These are phyloP conservation scores for Hyaloscypha variabilis DNA, from an alignment of 495 filamentous ascomycete species.

Conservation along the genomic window DNA sequence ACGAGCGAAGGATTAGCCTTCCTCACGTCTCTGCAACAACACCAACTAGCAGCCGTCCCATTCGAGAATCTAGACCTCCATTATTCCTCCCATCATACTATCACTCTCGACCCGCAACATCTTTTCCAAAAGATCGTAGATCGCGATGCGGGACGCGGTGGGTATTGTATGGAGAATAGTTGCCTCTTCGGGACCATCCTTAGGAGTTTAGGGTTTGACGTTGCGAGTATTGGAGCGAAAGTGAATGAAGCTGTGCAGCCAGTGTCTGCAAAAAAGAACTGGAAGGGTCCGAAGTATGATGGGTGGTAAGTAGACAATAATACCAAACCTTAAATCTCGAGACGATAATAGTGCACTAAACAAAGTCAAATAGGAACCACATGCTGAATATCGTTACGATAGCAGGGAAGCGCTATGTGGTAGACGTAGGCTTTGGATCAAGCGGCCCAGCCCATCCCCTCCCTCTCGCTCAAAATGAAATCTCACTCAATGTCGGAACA, in stretches of 20 bases:
- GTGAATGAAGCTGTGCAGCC: not conserved
- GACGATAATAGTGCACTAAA: not conserved
- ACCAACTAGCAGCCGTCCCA: not conserved
- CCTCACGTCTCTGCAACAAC: not conserved
- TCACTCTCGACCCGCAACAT: not conserved
- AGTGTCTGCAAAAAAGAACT: not conserved
- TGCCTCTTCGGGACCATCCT: not conserved
- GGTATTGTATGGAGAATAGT: not conserved
- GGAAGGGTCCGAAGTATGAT: not conserved
- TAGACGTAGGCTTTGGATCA: not conserved
- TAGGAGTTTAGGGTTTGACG: not conserved
- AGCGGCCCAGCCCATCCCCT: not conserved
- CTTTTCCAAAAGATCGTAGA: not conserved
- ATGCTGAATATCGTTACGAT: not conserved
- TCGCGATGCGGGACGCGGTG: not conserved
- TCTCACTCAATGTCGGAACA: not conserved
- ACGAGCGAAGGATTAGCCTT: too few species aligned
- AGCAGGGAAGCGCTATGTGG: not conserved
- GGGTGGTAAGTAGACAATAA: not conserved
- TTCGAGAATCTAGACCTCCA: not conserved
- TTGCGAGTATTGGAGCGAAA: not conserved
- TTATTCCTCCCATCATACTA: not conserved
- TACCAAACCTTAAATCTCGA: not conserved
- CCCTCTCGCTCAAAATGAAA: not conserved
- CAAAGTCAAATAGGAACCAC: not conserved